Evolutionary conservation across 306 rosid genomes (phyloP), one percentile per base, ranked within the genome.

Genomic region (Begonia masoniana): DNA sequence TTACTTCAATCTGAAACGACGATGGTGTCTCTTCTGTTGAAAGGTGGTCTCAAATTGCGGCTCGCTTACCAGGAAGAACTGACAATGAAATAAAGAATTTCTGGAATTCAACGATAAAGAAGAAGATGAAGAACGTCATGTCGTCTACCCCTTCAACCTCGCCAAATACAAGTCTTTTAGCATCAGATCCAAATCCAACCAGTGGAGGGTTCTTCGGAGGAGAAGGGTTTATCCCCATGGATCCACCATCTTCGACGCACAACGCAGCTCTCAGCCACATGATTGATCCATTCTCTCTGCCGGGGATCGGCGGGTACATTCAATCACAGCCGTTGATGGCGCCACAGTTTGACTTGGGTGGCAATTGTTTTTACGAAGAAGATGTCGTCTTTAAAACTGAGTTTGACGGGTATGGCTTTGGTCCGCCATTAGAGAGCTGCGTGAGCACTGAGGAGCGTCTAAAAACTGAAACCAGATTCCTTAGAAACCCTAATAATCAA

Each of bases 41-140:
- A 60, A 91, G 99, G 78, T 91, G 99, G 99, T 91, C 99, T 15
- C 99, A 91, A 66, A 91, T 91, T 58, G 96, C 99, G 13, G 88
- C 99, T 2, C 79, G 94, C 2, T 71, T 91, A 45, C 96, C 99
- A 0, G 99, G 96, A 4, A 15, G 99, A 70, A 91, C 99, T 0
- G 99, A 91, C 71, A 91, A 91, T 6, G 99, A 91, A 60, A 86
- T 91, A 43, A 91, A 91, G 68, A 91, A 91, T 45, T 91, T 91
- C 63, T 91, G 99, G 99, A 91, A 91, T 19, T 91, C 99, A 11
- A 83, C 99, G 4, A 80, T 91, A 54, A 91, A 91, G 83, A 91
- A 91, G 70, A 78, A 86, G 60, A 71, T 86, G 13, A 86, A 86
- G 82, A 77, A 66, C 36, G 36, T 26, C 73, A 10, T 85, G 74